Evolutionary conservation across 169 alveolate genomes (phyloP).

Genomic region (Sarcocystis neurona): DNA sequence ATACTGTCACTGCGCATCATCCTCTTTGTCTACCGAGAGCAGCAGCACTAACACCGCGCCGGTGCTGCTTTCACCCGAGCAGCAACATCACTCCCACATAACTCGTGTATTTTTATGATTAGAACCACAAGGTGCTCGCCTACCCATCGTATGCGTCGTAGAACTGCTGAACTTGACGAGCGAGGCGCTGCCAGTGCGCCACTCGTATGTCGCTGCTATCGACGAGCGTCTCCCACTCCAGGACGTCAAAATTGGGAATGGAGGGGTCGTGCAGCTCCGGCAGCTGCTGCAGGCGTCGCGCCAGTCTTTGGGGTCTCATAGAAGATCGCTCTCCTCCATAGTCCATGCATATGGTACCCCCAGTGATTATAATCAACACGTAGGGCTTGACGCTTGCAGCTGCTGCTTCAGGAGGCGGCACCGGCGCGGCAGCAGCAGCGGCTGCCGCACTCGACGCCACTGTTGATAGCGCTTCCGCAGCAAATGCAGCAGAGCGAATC

Average conservation of each 20-base stretch:
- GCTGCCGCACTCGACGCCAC: too few relatives aligned
- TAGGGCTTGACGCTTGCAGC: slow-evolving; percentile 40
- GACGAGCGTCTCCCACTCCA: slow-evolving; percentile 67
- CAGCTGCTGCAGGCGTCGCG: not conserved
- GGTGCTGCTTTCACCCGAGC: too few relatives aligned
- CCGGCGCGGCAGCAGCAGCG: too few relatives aligned
- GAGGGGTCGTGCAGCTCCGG: slow-evolving; percentile 42
- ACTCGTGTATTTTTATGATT: not conserved
- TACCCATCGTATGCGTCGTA: slow-evolving; percentile 67
- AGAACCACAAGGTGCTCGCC: too few relatives aligned
- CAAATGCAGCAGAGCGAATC: too few relatives aligned
- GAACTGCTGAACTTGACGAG: slow-evolving; percentile 50
- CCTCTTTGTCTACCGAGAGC: too few relatives aligned
- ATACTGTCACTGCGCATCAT: too few relatives aligned
- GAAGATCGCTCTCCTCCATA: slow-evolving; percentile 13
- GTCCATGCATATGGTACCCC: slow-evolving; percentile 69
- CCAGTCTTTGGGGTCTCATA: slow-evolving; percentile 42
- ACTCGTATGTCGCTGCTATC: slow-evolving; percentile 64
- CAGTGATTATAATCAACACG: slow-evolving; percentile 61
- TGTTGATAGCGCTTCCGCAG: too few relatives aligned
- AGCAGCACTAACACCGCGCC: not conserved
- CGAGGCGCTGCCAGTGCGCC: slow-evolving; percentile 65
- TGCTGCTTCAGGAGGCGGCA: too few relatives aligned
- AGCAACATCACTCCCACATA: not conserved
- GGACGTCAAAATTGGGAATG: slow-evolving; percentile 54